Conservation (phyloP, 2,329 filamentous ascomycete species). For the Fusarium guadeloupense region DNA sequence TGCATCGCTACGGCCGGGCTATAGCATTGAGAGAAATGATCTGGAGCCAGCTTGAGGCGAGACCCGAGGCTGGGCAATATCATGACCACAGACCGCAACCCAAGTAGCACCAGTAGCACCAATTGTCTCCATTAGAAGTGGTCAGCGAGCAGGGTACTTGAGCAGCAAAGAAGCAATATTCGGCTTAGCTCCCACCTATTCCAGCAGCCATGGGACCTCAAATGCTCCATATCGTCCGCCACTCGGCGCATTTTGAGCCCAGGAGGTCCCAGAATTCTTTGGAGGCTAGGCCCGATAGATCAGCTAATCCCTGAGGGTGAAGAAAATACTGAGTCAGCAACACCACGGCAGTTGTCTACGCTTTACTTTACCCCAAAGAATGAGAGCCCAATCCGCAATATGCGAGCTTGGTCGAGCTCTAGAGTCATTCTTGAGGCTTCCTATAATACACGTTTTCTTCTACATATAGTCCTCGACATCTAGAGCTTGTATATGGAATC, state of each 20-base stretch:
- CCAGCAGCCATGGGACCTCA: slow-evolving; percentile 25
- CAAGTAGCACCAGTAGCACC: slow-evolving; percentile 29
- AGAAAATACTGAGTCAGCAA: not conserved
- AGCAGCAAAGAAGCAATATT: slow-evolving; percentile 31
- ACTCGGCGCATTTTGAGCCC: slow-evolving; percentile 37
- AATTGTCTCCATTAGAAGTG: slow-evolving; percentile 10
- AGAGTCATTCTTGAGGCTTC: no score
- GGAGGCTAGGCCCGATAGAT: slow-evolving; percentile 24
- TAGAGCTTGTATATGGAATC: no score
- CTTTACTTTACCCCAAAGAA: not conserved
- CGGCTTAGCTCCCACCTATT: slow-evolving; percentile 35
- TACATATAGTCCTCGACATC: no score
- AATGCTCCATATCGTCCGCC: slow-evolving; percentile 34
- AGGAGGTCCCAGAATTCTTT: slow-evolving; percentile 25
- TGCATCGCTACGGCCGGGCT: slow-evolving; percentile 7
- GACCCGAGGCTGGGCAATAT: slow-evolving; percentile 43
- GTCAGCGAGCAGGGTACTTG: slow-evolving; percentile 24
- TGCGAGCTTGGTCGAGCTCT: no score
- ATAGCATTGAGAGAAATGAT: slow-evolving; percentile 39
- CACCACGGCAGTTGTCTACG: not conserved
- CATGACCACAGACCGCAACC: slow-evolving; percentile 29
- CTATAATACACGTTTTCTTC: no score
- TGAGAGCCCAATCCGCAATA: not conserved
- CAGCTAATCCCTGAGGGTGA: not conserved
- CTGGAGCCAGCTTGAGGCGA: slow-evolving; percentile 29